Evolutionary conservation across 2,329 filamentous ascomycete genomes (phyloP).

Genomic region (Graphium sp.): DNA sequence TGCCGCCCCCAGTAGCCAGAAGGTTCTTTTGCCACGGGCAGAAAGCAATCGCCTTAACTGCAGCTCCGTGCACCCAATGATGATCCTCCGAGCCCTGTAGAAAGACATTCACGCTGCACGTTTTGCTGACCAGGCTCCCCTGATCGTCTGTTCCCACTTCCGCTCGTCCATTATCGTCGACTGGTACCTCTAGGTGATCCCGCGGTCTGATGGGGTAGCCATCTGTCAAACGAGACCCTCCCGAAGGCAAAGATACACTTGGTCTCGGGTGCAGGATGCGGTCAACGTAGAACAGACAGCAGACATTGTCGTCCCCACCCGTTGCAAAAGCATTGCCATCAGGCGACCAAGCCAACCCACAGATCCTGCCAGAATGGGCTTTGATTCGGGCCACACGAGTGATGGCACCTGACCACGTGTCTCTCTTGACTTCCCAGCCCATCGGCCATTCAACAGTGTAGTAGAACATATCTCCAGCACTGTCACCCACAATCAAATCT

Average conservation of each 20-base stretch:
- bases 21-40: conserved; percentile 85
- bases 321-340: conserved; percentile 67
- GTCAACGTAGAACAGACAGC: conserved; percentile 60
- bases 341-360: conserved; percentile 75
- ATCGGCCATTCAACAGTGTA: conserved; percentile 79
- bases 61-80: conserved; percentile 64
- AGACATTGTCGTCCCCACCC: conserved; percentile 84
- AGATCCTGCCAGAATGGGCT: conserved; percentile 78
- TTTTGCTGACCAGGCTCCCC: no score
- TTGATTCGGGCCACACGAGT: conserved; percentile 60
- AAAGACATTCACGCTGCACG: no score
- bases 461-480: conserved; percentile 67
- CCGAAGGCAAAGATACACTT: no score
- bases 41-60: conserved; percentile 93
- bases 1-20: conserved; percentile 80
- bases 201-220: no score
- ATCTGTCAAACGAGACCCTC: no score
- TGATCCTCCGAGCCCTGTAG: conserved; percentile 45
- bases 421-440: conserved; percentile 40
- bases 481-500: conserved; percentile 75
- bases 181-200: no score
- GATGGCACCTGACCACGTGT: conserved; percentile 64
- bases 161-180: no score
- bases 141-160: no score
- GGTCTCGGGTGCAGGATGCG: no score